Evolutionary conservation across 2,329 filamentous ascomycete genomes (phyloP), one percentile per base, ranked within the genome.

Genomic region (Nannizzia gypsea): DNA sequence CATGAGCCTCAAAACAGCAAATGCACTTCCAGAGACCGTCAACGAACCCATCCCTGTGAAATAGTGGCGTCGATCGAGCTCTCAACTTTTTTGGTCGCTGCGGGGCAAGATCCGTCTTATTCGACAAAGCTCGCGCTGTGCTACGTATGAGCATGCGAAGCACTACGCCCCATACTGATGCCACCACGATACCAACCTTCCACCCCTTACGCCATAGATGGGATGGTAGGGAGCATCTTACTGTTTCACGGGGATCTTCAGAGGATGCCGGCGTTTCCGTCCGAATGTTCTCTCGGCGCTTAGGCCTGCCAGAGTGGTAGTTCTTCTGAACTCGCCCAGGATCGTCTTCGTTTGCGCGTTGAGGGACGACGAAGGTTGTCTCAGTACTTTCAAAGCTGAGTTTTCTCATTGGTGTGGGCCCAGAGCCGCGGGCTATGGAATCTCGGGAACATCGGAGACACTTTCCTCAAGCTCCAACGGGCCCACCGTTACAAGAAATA

Each of bases 201-300:
- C 17, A 8, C 22, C 46, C 46, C 11, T 36, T 36, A 13, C 31
- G 31, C 13, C 4, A 8, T 13, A 13, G 31, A 11, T 36, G 31
- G 31, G 13, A 36, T 36, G 26, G 34, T 34, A 54, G 26, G 26
- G n/a, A 54, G n/a, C 8, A 34, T 11, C 50, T 3, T 9, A 31
- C 15, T 17, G 50, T 54, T 54, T 15, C 50, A 54, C 26, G 26
- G 28, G 34, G 50, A 54, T 54, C 26, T 54, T 54, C 31, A 40
- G 5, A 40, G 34, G 55, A 57, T 57, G 55, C 55, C 38, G 55
- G 55, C 31, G 38, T 57, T 40, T 34, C 55, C 34, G 55, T 57
- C 15, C 54, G 28, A 31, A 17, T 52, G 13, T 54, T 54, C 6
- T 11, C 28, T 17, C n/a, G 31, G 28, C 50, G 50, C 50, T 17